Evolutionary conservation across 2,329 filamentous ascomycete genomes (phyloP), one percentile per base, ranked within the genome.

Genomic region (Lomentospora prolificans): DNA sequence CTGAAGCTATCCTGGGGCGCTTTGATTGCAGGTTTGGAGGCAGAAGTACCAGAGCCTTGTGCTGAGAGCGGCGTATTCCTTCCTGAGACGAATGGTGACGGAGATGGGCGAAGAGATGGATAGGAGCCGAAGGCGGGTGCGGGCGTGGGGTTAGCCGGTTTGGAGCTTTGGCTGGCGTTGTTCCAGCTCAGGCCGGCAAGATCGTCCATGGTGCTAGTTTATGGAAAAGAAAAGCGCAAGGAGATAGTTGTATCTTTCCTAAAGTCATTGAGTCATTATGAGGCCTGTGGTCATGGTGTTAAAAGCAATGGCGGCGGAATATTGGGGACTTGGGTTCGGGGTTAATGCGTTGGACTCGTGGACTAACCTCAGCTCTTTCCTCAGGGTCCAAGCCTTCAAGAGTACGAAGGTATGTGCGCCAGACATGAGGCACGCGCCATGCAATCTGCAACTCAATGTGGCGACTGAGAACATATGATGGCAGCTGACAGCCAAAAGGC

Each of bases 1-100:
- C 88, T 87, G 71, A 94, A 94, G 73, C 86, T 90, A 66, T 94
- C 89, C 50, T 78, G 71, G 4, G 79, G 69, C 33, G 83, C 64
- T 61, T 80, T 87, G 3, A 70, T 57, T 10, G 75, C 70, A 3
- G 65, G 69, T 60, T 73, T 83, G 67, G 67, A 69, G 57, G 61
- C 70, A 54, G 70, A 65, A 33, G 58, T 60, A 3, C 75, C 74
- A 14, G 76, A 76, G 4, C 65, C 71, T 60, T 80, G 77, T 7
- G 71, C 62, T 4, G 79, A 79, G 41, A 82, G 64, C 17, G 82
- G 81, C 12, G 79, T 84, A 64, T 73, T 81, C 60, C 74, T 74
- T 36, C 77, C 78, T 6, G 81, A 83, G 50, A 68, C 69, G 59
- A 79, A 71, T 55, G 80, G 77, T 39, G 80, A 79, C 33, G 79